Conservation (phyloP, 208 protist genomes). For the Crithidia mellificae region DNA sequence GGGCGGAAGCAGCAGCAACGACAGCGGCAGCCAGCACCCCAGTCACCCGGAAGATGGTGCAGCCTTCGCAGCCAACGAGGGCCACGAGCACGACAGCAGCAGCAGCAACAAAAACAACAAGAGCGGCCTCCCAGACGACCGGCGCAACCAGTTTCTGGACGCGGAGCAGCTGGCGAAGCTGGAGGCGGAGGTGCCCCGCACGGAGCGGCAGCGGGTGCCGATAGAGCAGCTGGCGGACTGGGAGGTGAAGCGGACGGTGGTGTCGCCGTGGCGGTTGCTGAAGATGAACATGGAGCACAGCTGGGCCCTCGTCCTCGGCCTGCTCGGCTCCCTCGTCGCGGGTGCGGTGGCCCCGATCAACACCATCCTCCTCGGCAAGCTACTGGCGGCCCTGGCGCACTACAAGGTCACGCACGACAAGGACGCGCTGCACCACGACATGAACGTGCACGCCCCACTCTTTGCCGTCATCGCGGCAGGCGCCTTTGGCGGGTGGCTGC, state of each 20-base stretch:
- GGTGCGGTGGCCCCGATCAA: conserved; percentile 41
- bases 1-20: conserved; percentile 5
- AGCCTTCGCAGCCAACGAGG: too few relatives aligned
- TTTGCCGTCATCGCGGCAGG: conserved; percentile 50
- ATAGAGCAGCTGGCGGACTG: conserved; percentile 58
- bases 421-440: conserved; percentile 29
- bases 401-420: conserved; percentile 40
- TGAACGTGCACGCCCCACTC: conserved; percentile 45
- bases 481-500: conserved; percentile 41
- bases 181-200: too few relatives aligned
- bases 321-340: conserved; percentile 57
- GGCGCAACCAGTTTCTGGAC: too few relatives aligned
- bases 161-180: conserved; percentile 49
- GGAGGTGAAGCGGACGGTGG: conserved; percentile 47
- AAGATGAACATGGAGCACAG: conserved; percentile 41
- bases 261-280: conserved; percentile 52
- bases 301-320: conserved; percentile 50
- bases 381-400: conserved; percentile 48
- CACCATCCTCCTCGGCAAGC: conserved; percentile 47
- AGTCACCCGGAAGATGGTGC: too few relatives aligned
- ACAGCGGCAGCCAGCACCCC: too few relatives aligned
- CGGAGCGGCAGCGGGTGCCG: too few relatives aligned
- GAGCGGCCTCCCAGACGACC: too few relatives aligned
- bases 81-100: too few relatives aligned
- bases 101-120: too few relatives aligned